Evolutionary conservation across 169 alveolate genomes (phyloP).

Genomic region (Sarcocystis neurona): DNA sequence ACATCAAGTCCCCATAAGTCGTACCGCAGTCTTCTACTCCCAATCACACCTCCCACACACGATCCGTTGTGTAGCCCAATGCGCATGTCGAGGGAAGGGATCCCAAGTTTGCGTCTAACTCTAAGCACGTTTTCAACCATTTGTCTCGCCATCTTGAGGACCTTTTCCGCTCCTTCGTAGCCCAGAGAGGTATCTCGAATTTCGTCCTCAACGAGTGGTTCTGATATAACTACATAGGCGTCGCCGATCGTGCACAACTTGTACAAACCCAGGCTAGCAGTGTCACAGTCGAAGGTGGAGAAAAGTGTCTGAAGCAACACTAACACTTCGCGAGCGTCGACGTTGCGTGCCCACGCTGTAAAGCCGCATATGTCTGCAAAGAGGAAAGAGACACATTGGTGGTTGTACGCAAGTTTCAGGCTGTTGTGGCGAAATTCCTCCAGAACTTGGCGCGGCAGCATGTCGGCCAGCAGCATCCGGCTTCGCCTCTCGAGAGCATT

Average conservation of each 20-base stretch:
- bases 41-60: constrained; percentile 95
- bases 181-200: not conserved
- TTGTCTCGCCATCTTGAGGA: constrained; percentile 52
- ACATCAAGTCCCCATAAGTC: constrained; percentile 95
- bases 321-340: constrained; percentile 77
- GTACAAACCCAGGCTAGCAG: constrained; percentile 77
- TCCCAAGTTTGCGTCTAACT: constrained; percentile 53
- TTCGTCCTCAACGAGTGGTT: constrained; percentile 44
- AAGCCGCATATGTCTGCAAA: constrained; percentile 99
- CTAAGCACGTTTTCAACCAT: constrained; percentile 49
- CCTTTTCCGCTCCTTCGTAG: constrained; percentile 23
- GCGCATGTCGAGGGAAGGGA: constrained; percentile 94
- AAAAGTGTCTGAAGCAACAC: constrained; percentile 55
- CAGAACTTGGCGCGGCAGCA: constrained; percentile 88
- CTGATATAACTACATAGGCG: constrained; percentile 97
- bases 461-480: constrained; percentile 81
- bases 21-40: constrained; percentile 89
- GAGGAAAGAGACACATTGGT: constrained; percentile 94
- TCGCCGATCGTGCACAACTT: constrained; percentile 98
- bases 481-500: constrained; percentile 59
- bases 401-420: constrained; percentile 70
- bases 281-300: constrained; percentile 71
- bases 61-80: constrained; percentile 97
- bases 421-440: constrained; percentile 83
- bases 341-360: constrained; percentile 92